Evolutionary conservation across 2,329 filamentous ascomycete species (phyloP).

Genomic region (Ceratocystis diversiconidia): DNA sequence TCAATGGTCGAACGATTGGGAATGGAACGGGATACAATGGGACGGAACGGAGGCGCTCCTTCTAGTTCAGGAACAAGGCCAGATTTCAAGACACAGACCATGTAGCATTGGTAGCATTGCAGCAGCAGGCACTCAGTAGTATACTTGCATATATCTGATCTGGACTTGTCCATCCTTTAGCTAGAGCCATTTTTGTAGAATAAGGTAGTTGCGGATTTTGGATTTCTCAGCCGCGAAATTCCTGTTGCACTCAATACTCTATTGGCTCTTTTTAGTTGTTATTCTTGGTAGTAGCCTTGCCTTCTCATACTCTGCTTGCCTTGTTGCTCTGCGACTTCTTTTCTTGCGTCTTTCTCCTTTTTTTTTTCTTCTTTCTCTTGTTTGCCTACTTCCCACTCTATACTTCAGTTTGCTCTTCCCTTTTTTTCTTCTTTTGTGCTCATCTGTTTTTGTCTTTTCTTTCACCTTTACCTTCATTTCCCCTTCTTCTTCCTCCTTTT

Average conservation of each 20-base stretch:
- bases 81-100: background rate
- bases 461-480: background rate
- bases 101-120: conserved; percentile 9
- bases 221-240: conserved; percentile 1
- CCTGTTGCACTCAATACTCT: conserved; percentile 8
- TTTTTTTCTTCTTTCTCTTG: background rate
- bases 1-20: too few species aligned
- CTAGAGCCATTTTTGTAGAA: background rate
- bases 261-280: conserved; percentile 8
- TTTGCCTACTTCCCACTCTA: background rate
- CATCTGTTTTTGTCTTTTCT: conserved; percentile 1
- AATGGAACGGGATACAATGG: background rate
- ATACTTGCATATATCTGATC: conserved; percentile 4
- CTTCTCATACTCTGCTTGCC: too few species aligned
- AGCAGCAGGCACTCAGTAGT: too few species aligned
- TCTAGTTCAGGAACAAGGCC: background rate
- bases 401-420: background rate
- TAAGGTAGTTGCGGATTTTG: background rate
- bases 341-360: background rate
- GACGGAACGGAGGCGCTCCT: background rate
- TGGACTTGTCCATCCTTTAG: conserved; percentile 7
- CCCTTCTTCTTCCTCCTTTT: background rate
- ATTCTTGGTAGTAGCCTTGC: background rate
- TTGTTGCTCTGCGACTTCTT: background rate
- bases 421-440: background rate